Percentiles rank a stretch among this genome's conserved stretches.
phyloP scores from a whole-genome alignment of 179 eudicot genomes.

The Monotropa hypopitys region DNA sequence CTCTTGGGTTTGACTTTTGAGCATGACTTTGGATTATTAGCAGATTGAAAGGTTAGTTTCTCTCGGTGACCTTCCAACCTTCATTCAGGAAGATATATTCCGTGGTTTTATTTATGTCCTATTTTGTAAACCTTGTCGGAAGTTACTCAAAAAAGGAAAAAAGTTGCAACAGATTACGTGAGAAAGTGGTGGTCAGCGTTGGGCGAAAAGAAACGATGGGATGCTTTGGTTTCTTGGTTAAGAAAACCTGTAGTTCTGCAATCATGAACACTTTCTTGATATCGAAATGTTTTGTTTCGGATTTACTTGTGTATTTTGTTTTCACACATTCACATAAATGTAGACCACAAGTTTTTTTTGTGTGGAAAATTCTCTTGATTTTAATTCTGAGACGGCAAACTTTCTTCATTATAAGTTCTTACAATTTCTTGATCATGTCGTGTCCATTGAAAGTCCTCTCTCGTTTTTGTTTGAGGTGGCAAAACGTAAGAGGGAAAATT shows the following conservation, averaged over 20 bases:
- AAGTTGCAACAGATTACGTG: not conserved
- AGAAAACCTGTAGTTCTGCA: not conserved
- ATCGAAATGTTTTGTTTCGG: too few relatives aligned
- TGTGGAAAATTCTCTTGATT: too few relatives aligned
- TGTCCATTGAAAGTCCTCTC: too few relatives aligned
- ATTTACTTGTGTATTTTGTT: not conserved
- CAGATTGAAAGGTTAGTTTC: not conserved
- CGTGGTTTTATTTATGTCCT: not conserved
- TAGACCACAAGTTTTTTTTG: too few relatives aligned
- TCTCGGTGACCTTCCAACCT: not conserved
- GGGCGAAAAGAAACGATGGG: not conserved
- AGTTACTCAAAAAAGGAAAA: not conserved
- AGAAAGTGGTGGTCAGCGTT: not conserved
- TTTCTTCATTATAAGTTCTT: too few relatives aligned
- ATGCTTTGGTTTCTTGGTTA: not conserved
- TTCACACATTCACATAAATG: too few relatives aligned
- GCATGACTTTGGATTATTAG: not conserved
- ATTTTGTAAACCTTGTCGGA: not conserved
- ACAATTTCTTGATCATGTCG: too few relatives aligned
- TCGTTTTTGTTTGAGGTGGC: too few relatives aligned
- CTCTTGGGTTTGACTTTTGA: not conserved
- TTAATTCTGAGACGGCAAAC: too few relatives aligned
- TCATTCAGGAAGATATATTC: not conserved
- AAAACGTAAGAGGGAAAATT: too few relatives aligned
- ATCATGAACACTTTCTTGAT: too few relatives aligned